Evolutionary conservation across 1,284 basidiomycete genomes (phyloP).

Genomic region (Heterobasidion irregulare): DNA sequence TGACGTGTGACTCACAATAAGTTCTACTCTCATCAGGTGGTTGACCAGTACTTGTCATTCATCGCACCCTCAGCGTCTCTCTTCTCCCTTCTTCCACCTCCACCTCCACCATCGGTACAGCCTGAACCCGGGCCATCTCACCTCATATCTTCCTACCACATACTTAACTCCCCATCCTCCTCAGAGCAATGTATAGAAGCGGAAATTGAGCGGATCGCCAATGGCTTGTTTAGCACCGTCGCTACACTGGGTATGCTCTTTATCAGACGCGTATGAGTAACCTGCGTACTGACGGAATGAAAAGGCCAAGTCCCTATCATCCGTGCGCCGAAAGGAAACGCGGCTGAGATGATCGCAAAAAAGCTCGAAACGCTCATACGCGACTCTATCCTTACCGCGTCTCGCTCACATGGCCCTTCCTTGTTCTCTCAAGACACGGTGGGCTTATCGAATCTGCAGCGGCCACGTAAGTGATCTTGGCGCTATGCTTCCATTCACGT

Average conservation of each 20-base stretch:
- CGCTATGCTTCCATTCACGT: background rate
- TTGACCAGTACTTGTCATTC: constrained; percentile 97
- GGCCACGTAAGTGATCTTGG: constrained; percentile 59
- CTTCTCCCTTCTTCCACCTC: constrained; percentile 77
- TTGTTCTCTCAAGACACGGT: constrained; percentile 69
- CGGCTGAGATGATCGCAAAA: constrained; percentile 96
- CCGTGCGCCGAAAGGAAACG: constrained; percentile 90
- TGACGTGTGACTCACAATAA: background rate
- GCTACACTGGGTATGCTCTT: constrained; percentile 72
- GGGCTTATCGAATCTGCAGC: constrained; percentile 67
- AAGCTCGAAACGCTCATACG: constrained; percentile 91
- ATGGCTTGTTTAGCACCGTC: constrained; percentile 89
- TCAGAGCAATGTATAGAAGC: constrained; percentile 89
- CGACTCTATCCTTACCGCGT: constrained; percentile 83
- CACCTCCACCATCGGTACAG: constrained; percentile 24
- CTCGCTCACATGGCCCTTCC: constrained; percentile 47
- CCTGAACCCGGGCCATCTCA: constrained; percentile 22
- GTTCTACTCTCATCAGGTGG: constrained; percentile 42
- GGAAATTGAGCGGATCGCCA: constrained; percentile 90
- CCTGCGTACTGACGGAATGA: background rate
- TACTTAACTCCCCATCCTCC: constrained; percentile 90
- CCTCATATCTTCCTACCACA: constrained; percentile 58
- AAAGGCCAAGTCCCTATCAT: constrained; percentile 91
- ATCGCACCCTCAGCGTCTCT: constrained; percentile 91
- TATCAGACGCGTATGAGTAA: background rate